These are phyloP conservation scores for Poronia punctata DNA, from an alignment of 495 filamentous ascomycete species.

Conservation along the genomic window DNA sequence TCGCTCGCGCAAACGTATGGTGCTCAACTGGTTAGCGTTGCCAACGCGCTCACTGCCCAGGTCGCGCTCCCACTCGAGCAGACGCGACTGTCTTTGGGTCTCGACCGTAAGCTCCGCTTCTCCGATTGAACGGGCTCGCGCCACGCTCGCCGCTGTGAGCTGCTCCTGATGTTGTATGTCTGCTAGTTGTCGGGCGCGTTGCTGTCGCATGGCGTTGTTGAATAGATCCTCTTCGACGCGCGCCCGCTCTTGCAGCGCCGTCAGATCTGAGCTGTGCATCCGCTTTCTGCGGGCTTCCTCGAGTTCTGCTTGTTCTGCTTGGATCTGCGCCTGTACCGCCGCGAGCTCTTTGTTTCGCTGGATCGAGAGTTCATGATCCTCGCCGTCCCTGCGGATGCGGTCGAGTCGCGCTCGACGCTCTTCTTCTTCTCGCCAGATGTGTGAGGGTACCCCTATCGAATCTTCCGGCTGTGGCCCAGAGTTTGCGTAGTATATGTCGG, in stretches of 20 bases:
- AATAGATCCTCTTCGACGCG: constrained; percentile 32
- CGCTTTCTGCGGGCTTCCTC: constrained; percentile 35
- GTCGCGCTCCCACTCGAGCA: constrained; percentile 32
- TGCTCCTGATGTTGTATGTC: constrained; percentile 31
- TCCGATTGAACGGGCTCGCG: constrained; percentile 28
- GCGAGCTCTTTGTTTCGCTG: constrained; percentile 37
- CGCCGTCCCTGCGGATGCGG: constrained; percentile 28
- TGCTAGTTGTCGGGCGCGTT: constrained; percentile 21
- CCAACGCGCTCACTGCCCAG: constrained; percentile 27
- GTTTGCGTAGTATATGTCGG: constrained; percentile 42
- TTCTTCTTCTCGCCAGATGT: constrained; percentile 37
- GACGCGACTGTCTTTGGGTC: constrained; percentile 23
- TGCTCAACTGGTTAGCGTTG: constrained; percentile 33
- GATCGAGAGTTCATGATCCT: constrained; percentile 32
- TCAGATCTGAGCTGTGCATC: constrained; percentile 18
- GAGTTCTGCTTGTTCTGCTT: constrained; percentile 33
- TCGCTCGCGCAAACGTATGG: constrained; percentile 33
- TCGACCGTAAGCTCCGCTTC: constrained; percentile 36
- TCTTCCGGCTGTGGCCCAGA: constrained; percentile 38
- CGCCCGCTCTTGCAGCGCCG: constrained; percentile 23
- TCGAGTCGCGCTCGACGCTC: constrained; percentile 32
- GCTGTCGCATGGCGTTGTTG: constrained; percentile 22
- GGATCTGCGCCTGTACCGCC: constrained; percentile 36
- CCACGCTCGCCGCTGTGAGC: constrained; percentile 32
- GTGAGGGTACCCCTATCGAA: constrained; percentile 35